Base-by-base conservation (phyloP, 2,329 filamentous ascomycete genomes). In the Claviceps paspali region DNA sequence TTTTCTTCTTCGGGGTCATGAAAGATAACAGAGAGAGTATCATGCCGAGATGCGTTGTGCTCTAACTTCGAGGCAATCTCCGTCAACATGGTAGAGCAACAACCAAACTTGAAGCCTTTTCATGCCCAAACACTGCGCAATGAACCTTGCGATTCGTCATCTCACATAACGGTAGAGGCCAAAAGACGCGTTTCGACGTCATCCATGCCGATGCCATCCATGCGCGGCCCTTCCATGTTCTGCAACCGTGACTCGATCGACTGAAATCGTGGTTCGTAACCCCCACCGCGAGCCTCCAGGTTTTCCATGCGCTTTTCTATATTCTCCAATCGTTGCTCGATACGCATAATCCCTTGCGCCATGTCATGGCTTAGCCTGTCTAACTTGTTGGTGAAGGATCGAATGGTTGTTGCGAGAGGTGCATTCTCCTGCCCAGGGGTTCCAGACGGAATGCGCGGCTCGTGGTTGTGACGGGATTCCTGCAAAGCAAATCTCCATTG, bases 401-500 rank as follows among this genome's bases (percentile, higher is more conserved):
- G 64, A 26, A 76, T 64, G 35, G 64, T 71, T 47, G 73, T 72
- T 2, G 68, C 67, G 41, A 74, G 59, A 1, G 71, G 70, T 4
- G 70, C 67, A 48, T 68, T 71, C 49, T 75, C 71, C 42, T 72
- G 67, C 19, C 70, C 69, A 2, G 69, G 64, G 1, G 64, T 62
- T 26, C 65, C 67, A 14, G 68, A 64, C 7, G 68, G 62, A 35
- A 72, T 56, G 41, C 72, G 68, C 23, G 72, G 67, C 46, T 76
- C 72, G 49, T 76, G 72, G 52, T 76, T 76, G 50, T 76, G 72
- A 11, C 70, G 62, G n/a, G 63, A 53, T 39, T 74, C 69, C 42
- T 76, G 72, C 9, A 76, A 65, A 6, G 67, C 68, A 43, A 76
- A 76, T n/a, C 72, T 68, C 72, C 72, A 76, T 53, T 75, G 71